Evolutionary conservation across 345 rosid genomes (phyloP), one percentile per base, ranked within the genome.

Genomic region (Mercurialis annua): DNA sequence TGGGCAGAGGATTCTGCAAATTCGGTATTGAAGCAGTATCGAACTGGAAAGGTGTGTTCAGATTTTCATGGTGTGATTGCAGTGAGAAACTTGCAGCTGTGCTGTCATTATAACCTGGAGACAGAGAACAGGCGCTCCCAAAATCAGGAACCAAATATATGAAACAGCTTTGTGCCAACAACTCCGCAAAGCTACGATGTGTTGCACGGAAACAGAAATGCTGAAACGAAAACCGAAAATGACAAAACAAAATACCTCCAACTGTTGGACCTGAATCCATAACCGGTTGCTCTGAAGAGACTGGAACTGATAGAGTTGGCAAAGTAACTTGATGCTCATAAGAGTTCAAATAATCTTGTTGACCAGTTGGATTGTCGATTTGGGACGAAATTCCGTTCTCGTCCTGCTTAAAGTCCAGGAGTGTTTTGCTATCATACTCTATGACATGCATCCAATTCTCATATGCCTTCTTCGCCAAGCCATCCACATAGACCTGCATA

Each of bases 181-280:
- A 52, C 3, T 20, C 9, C 5, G 1, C 46, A 31, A n/a, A n/a
- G n/a, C n/a, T n/a, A n/a, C n/a, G n/a, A n/a, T n/a, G n/a, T n/a
- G n/a, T n/a, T n/a, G n/a, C n/a, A n/a, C n/a, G n/a, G n/a, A n/a
- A n/a, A n/a, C n/a, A n/a, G n/a, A n/a, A n/a, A n/a, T n/a, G n/a
- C n/a, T n/a, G n/a, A n/a, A n/a, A n/a, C n/a, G n/a, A n/a, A n/a
- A n/a, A n/a, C n/a, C n/a, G n/a, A n/a, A n/a, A n/a, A n/a, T n/a
- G n/a, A n/a, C n/a, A n/a, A n/a, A n/a, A n/a, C n/a, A n/a, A n/a
- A 21, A 9, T 83, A 89, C 94, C 96, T 83, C 82, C 87, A 78
- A 82, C 73, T 20, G 81, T 57, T 62, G 77, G 71, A 26, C 81
- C 84, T 51, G 97, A 75, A 62, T 81, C 77, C 57, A 81, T 72